These are phyloP conservation scores for Colletotrichum musicola DNA, from an alignment of 2,329 filamentous ascomycete species.

Conservation along the genomic window DNA sequence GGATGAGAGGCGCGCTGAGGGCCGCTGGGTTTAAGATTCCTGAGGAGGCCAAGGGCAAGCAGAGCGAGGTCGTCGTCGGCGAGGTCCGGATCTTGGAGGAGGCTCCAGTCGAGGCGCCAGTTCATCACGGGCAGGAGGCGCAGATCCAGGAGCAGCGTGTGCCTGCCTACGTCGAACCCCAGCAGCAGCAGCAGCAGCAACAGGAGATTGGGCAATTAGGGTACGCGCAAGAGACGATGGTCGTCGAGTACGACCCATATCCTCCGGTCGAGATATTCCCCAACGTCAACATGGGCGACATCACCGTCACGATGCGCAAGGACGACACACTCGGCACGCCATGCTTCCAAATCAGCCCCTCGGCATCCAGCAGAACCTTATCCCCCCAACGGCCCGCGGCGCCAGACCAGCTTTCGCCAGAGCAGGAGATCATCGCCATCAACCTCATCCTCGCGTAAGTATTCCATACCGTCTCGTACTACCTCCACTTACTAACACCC, in stretches of 20 bases:
- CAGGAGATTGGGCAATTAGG: conserved; percentile 27
- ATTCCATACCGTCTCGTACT: background rate
- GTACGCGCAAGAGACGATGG: conserved; percentile 2
- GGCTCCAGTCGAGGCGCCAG: background rate
- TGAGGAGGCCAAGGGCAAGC: conserved; percentile 14
- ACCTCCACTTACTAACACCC: background rate
- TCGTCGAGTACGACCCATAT: conserved; percentile 29
- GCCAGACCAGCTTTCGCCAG: conserved; percentile 47
- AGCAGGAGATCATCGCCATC: conserved; percentile 60
- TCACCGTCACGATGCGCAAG: conserved; percentile 57
- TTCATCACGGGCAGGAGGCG: background rate
- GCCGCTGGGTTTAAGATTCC: conserved; percentile 40
- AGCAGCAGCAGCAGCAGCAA: conserved; percentile 1
- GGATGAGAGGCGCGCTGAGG: conserved; percentile 53
- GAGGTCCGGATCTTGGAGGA: background rate
- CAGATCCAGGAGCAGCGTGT: background rate
- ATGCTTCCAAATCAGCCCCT: conserved; percentile 55
- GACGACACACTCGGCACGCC: conserved; percentile 57
- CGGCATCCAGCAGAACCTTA: conserved; percentile 41
- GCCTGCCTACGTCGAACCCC: background rate
- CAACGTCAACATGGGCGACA: conserved; percentile 52
- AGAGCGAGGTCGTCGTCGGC: conserved; percentile 2
- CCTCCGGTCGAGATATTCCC: conserved; percentile 46
- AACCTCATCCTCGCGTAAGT: conserved; percentile 68
- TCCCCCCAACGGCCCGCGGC: conserved; percentile 38